phyloP scores from a whole-genome alignment of 371 early-diverging fungal species.

The Gilbertella persicaria region DNA sequence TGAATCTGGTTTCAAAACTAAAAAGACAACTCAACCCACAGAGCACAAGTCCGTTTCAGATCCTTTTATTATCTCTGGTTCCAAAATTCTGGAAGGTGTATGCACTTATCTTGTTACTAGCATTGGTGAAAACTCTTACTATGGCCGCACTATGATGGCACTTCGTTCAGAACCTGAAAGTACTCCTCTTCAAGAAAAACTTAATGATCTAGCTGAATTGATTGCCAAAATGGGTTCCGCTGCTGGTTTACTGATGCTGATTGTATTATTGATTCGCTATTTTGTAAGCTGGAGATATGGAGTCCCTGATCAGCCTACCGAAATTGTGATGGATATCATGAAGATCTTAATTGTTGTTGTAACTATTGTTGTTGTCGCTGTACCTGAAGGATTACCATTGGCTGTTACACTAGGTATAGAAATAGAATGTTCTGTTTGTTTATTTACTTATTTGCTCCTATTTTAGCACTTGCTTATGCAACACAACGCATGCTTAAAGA shows the following conservation, averaged over 20 bases:
- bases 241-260: conserved; percentile 69
- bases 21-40: background rate
- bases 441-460: conserved; percentile 4
- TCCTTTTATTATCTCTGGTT: conserved; percentile 74
- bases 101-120: conserved; percentile 70
- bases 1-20: conserved; percentile 6
- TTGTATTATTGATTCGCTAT: conserved; percentile 65
- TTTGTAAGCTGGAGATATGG: conserved; percentile 46
- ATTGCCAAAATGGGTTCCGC: conserved; percentile 73
- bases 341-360: conserved; percentile 64
- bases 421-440: background rate
- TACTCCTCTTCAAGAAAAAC: conserved; percentile 74
- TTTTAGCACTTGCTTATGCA: conserved; percentile 69
- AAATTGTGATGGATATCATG: conserved; percentile 46
- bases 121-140: conserved; percentile 72
- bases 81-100: conserved; percentile 78
- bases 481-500: conserved; percentile 79
- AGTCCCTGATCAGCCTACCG: conserved; percentile 24
- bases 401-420: conserved; percentile 59
- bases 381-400: conserved; percentile 73
- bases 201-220: conserved; percentile 66
- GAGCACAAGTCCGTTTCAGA: conserved; percentile 41
- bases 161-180: conserved; percentile 54
- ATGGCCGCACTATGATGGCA: conserved; percentile 81
- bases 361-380: conserved; percentile 71